Conservation (phyloP, 805 yeast species). For the Naumovozyma dairenensis region DNA sequence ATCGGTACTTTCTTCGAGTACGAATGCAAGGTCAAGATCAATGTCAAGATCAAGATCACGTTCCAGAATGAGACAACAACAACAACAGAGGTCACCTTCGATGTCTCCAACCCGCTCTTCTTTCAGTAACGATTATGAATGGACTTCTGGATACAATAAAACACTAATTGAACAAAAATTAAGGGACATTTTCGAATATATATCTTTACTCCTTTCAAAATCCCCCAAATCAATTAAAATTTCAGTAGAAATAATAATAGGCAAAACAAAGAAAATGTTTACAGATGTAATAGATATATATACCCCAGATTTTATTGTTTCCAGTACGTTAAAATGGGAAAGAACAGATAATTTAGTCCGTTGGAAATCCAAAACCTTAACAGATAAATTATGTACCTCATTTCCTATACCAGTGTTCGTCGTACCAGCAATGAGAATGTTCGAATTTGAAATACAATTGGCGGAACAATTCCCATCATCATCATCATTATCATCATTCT, state of each 20-base stretch:
- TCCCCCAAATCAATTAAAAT: constrained; percentile 20
- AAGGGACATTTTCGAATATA: constrained; percentile 17
- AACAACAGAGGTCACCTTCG: neutral
- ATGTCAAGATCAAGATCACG: constrained; percentile 7
- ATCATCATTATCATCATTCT: too few relatives aligned
- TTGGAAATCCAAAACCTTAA: constrained; percentile 19
- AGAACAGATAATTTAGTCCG: constrained; percentile 16
- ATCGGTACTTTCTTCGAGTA: neutral
- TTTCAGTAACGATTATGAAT: constrained; percentile 12
- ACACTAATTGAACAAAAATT: constrained; percentile 15
- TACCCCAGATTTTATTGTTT: constrained; percentile 25
- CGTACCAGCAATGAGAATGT: constrained; percentile 23
- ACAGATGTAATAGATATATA: constrained; percentile 26
- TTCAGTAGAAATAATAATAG: constrained; percentile 27
- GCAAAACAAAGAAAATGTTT: constrained; percentile 17
- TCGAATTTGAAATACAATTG: constrained; percentile 18
- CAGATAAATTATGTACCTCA: constrained; percentile 19
- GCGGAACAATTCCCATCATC: constrained; percentile 6
- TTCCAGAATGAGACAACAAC: neutral
- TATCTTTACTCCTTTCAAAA: constrained; percentile 10
- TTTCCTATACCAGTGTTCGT: constrained; percentile 26
- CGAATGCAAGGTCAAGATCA: constrained; percentile 6
- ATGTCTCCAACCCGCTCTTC: constrained; percentile 3
- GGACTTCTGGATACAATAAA: constrained; percentile 27
- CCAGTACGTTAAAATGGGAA: constrained; percentile 18